phyloP scores from a whole-genome alignment of 106 monocot species.

The Hemerocallis citrina region DNA sequence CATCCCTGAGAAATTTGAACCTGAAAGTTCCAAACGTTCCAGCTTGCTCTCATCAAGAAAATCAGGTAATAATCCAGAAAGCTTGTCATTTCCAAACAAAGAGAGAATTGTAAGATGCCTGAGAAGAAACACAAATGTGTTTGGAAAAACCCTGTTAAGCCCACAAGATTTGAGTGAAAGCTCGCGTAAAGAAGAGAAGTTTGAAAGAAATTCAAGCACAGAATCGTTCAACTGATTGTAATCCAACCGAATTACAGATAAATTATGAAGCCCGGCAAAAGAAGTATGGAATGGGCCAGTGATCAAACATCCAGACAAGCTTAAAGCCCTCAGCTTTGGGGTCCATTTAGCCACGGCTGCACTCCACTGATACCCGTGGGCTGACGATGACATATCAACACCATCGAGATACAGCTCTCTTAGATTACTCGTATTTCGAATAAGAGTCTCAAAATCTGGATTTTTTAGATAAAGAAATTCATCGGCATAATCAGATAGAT shows the following conservation, averaged over 20 bases:
- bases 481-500: no score
- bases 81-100: constrained; percentile 29
- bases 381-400: constrained; percentile 27
- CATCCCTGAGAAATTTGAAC: constrained; percentile 30
- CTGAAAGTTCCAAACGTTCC: constrained; percentile 19
- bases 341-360: no score
- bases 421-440: constrained; percentile 19
- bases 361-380: constrained; percentile 12
- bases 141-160: constrained; percentile 37
- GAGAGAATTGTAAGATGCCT: constrained; percentile 25
- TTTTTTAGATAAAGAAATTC: no score
- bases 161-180: constrained; percentile 24
- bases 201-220: constrained; percentile 29
- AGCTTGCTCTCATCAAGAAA: constrained; percentile 14
- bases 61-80: constrained; percentile 31
- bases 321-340: constrained; percentile 25
- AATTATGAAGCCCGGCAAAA: constrained; percentile 16
- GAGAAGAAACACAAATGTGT: constrained; percentile 23
- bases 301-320: constrained; percentile 40
- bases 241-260: constrained; percentile 24
- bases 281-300: constrained; percentile 27
- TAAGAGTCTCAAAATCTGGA: constrained; percentile 8
- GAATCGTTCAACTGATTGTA: constrained; percentile 23
- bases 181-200: constrained; percentile 19
- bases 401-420: constrained; percentile 20